Conservation (phyloP, 2,329 filamentous ascomycete species). For the Fusarium sp. region DNA sequence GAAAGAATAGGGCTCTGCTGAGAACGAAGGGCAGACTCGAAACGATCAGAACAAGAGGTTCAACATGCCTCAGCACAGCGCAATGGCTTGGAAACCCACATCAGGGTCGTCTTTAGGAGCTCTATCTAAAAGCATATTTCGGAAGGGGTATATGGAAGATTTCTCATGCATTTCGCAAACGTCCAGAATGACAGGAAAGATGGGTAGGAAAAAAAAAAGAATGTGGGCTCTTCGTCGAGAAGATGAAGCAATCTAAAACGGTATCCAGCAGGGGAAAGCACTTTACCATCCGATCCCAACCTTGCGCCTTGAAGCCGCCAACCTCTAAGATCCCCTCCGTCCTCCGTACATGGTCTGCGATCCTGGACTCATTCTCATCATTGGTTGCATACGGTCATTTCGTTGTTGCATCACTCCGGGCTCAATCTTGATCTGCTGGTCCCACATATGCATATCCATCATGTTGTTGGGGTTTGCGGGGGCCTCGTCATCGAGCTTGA, state of each 20-base stretch:
- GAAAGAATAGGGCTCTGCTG: background rate
- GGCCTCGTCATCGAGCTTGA: conserved; percentile 44
- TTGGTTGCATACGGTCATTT: conserved; percentile 36
- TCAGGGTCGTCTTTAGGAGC: conserved; percentile 11
- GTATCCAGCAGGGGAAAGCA: conserved; percentile 22
- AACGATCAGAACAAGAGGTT: background rate
- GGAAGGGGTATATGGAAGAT: conserved; percentile 39
- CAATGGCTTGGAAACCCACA: background rate
- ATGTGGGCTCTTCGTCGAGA: conserved; percentile 48
- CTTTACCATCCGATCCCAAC: conserved; percentile 6
- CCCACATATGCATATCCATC: conserved; percentile 48
- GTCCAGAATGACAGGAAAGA: conserved; percentile 10
- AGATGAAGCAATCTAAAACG: conserved; percentile 49
- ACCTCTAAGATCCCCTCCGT: conserved; percentile 35
- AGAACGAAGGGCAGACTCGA: background rate
- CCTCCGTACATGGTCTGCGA: conserved; percentile 37
- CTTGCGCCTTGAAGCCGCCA: conserved; percentile 9
- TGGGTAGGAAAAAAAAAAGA: conserved; percentile 26
- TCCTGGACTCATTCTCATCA: conserved; percentile 38
- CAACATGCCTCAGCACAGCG: background rate
- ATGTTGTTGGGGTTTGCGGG: conserved; percentile 38
- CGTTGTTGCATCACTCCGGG: conserved; percentile 34
- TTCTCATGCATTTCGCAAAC: conserved; percentile 28
- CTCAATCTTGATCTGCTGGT: conserved; percentile 47
- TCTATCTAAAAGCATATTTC: conserved; percentile 26